Percentiles rank a stretch among this genome's conserved stretches.
Conservation (phyloP, 495 filamentous ascomycete species). For the Daldinia caldariorum region DNA sequence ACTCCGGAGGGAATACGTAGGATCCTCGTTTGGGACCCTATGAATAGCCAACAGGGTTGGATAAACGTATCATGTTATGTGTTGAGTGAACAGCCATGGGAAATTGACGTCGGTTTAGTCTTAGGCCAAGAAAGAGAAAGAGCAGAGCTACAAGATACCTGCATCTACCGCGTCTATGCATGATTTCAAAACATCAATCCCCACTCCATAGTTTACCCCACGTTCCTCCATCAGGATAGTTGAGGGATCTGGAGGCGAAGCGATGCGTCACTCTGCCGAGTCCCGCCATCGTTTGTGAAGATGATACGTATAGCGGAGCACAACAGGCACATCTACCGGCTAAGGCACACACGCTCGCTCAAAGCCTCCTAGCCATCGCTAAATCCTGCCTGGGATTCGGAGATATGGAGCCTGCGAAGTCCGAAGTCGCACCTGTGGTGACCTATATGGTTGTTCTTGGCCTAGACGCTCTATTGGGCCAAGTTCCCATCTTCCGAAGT, state of each 20-base stretch:
- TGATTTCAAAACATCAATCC: background rate
- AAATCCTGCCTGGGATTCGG: slow-evolving; percentile 21
- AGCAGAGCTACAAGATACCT: background rate
- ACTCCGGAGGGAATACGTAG: slow-evolving; percentile 13
- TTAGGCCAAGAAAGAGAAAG: background rate
- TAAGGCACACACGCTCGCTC: slow-evolving; percentile 8
- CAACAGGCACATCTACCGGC: slow-evolving; percentile 10
- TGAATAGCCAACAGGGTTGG: background rate
- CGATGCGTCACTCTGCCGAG: slow-evolving; percentile 10
- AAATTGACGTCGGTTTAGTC: background rate
- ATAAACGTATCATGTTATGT: background rate
- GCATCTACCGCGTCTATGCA: background rate
- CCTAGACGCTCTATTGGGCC: background rate
- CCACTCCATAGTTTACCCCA: background rate
- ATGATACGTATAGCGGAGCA: slow-evolving; percentile 11
- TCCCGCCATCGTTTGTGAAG: background rate
- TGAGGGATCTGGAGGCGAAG: background rate
- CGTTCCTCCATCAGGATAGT: background rate
- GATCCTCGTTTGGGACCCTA: background rate
- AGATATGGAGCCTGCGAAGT: slow-evolving; percentile 17
- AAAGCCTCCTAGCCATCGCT: slow-evolving; percentile 14
- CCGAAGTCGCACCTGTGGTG: slow-evolving; percentile 4
- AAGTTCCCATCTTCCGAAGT: background rate
- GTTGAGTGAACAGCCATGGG: background rate
- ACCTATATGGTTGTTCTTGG: background rate